Evolutionary conservation across 352 stramenopile species (phyloP), one percentile per base, ranked within the genome.

Genomic region (Blastocystis sp.): DNA sequence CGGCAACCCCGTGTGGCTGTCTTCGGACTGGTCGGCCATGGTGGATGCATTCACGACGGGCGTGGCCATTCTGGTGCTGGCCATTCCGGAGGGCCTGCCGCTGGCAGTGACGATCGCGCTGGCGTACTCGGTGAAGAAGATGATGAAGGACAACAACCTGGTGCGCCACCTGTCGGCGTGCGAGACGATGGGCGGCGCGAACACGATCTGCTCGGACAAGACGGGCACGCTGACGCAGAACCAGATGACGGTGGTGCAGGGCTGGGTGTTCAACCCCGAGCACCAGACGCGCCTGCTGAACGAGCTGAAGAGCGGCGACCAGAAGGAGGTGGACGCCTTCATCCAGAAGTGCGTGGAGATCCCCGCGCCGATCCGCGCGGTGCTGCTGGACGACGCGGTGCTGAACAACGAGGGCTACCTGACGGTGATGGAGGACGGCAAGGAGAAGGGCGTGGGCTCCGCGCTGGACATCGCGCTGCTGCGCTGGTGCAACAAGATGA

Each of bases 121-220:
- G n/a, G 96, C 95, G 5, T 97, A 97, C 84, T 96, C 92, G 34
- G 98, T 94, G 17, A 97, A 97, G 82, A 97, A 98, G 77, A 98
- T 99, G 96, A 96, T 98, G 76, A 94, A 94, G 64, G 95, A 98
- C 90, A 96, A 98, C 90, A 98, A 98, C 89, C 92, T 99, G 48
- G 97, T 99, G 48, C 96, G 96, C 67, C 93, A 98, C 40, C 91
- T 99, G 17, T 93, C 96, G 40, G 96, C 95, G 2, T 98, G 95
- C 89, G 96, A 98, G 91, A 99, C 96, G 0, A 98, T 98, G 95
- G 96, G 96, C 40, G 98, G 96, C 90, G 95, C 96, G 10, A 98
- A 96, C 2, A 98, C 94, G 77, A 99, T 98, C 89, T 98, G 95
- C 90, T 98, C 94, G 0, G 95, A 98, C 90, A 97, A 97, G 90